Conservation (phyloP, 2,329 filamentous ascomycete genomes). For the Fusarium xylarioides region DNA sequence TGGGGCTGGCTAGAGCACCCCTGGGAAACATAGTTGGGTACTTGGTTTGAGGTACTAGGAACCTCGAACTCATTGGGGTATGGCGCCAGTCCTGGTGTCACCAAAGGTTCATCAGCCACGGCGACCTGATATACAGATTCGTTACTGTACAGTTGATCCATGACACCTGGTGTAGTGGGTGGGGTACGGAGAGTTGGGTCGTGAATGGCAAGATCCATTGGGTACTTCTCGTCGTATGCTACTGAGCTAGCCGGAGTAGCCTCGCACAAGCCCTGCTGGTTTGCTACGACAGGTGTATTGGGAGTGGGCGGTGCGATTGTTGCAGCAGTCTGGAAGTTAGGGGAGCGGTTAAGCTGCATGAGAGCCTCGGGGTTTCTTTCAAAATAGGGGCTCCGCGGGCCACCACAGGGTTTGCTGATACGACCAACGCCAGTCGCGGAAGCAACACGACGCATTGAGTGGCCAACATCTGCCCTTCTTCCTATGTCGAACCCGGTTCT, state of each 20-base stretch:
- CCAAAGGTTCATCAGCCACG: slow-evolving; percentile 58
- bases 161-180: slow-evolving; percentile 61
- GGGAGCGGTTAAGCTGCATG: slow-evolving; percentile 55
- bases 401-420: slow-evolving; percentile 45
- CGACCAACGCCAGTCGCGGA: slow-evolving; percentile 57
- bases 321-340: slow-evolving; percentile 50
- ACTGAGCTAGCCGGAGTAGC: slow-evolving; percentile 49
- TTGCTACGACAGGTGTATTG: slow-evolving; percentile 56
- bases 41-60: slow-evolving; percentile 49
- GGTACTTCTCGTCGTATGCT: slow-evolving; percentile 45
- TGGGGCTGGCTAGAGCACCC: slow-evolving; percentile 55
- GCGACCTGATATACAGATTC: slow-evolving; percentile 52
- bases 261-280: slow-evolving; percentile 51
- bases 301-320: slow-evolving; percentile 60
- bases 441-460: slow-evolving; percentile 63
- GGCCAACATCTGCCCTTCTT: slow-evolving; percentile 55
- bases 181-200: slow-evolving; percentile 62
- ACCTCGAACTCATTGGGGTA: slow-evolving; percentile 60
- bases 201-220: slow-evolving; percentile 45
- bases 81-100: slow-evolving; percentile 57
- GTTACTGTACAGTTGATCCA: slow-evolving; percentile 53
- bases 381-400: slow-evolving; percentile 51
- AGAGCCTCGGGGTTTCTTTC: slow-evolving; percentile 58
- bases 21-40: slow-evolving; percentile 57
- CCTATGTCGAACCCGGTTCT: slow-evolving; percentile 60